phyloP scores from a whole-genome alignment of 2,329 filamentous ascomycete genomes.

The Fusarium newnesense region DNA sequence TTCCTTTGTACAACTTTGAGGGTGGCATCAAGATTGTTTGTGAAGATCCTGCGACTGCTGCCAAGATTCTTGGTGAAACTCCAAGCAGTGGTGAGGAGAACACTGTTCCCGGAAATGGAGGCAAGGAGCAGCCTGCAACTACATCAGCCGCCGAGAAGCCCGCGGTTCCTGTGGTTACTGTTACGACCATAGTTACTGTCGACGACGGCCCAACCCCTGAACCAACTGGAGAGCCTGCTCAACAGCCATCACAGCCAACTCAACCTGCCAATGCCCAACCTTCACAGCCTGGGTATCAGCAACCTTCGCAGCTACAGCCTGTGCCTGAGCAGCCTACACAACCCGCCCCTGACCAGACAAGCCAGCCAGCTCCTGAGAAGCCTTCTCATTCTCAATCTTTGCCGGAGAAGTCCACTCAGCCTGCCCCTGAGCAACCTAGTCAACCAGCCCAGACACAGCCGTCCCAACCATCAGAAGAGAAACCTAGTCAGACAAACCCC shows the following conservation, averaged over 20 bases:
- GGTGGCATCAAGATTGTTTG: slow-evolving; percentile 62
- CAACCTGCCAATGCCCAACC: slow-evolving; percentile 16
- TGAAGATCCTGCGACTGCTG: slow-evolving; percentile 52
- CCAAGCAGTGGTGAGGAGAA: slow-evolving; percentile 12
- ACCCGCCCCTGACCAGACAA: slow-evolving; percentile 5
- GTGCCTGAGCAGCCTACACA: slow-evolving; percentile 8
- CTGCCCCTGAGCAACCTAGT: slow-evolving; percentile 8
- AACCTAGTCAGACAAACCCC: slow-evolving; percentile 11
- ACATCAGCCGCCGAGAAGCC: slow-evolving; percentile 24
- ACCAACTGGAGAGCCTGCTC: slow-evolving; percentile 20
- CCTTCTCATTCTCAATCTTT: not conserved
- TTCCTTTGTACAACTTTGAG: slow-evolving; percentile 61
- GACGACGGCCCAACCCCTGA: slow-evolving; percentile 35
- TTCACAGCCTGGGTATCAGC: slow-evolving; percentile 12
- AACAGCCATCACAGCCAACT: slow-evolving; percentile 17
- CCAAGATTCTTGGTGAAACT: slow-evolving; percentile 53
- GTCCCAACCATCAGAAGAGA: slow-evolving; percentile 9
- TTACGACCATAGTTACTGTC: slow-evolving; percentile 47
- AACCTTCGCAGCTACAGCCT: slow-evolving; percentile 12
- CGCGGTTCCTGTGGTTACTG: slow-evolving; percentile 42
- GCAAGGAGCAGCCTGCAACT: slow-evolving; percentile 22
- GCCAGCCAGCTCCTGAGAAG: not conserved
- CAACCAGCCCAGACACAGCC: not conserved
- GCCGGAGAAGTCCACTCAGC: slow-evolving; percentile 11
- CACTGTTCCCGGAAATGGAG: slow-evolving; percentile 10